Base-by-base conservation (phyloP, 1,139 yeast genomes). In the Yamadazyma taylorii region DNA sequence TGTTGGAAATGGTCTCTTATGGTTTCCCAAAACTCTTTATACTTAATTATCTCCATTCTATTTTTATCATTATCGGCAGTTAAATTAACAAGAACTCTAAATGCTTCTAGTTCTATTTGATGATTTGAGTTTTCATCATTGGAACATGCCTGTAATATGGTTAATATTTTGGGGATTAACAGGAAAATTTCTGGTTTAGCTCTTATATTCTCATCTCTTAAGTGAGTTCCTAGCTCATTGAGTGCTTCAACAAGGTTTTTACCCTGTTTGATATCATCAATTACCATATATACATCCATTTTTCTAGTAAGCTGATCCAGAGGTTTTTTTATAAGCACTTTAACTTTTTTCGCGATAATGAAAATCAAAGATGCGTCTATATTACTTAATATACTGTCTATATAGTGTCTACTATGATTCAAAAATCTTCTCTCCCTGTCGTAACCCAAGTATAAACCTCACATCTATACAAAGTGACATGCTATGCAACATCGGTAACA, bases 391-490 rank as follows among this genome's bases (percentile, higher is more conserved):
- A 22, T 19, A 25, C 13, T 16, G 32, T 30, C 25, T 19, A 25
- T 25, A 25, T 25, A 25, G n/a, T 11, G 26, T n/a, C n/a, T 13
- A 32, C 22, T 42, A 53, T 32, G 47, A 60, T 48, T 75, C 82
- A 54, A 86, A 83, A 6, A 81, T 78, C 43, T 74, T 71, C 52
- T 86, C 95, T 1, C 97, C 97, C 47, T 73, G 69, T 51, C 88
- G 79, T 47, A 92, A 66, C 5, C 95, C 81, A 41, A 92, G 64
- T 2, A 92, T 67, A 34, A 79, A 78, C 45, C 97, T 69, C n/a
- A 92, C 97, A 61, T 92, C 98, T 6, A 88, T 81, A 24, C 92
- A 79, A 46, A 79, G 76, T 42, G 96, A 73, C 51, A 92, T 63
- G 24, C 95, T 85, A 51, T 85, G 80, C 37, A 92, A 67, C 56